Evolutionary conservation across 805 yeast species (phyloP).

Genomic region (Saturnispora kantuleensis): DNA sequence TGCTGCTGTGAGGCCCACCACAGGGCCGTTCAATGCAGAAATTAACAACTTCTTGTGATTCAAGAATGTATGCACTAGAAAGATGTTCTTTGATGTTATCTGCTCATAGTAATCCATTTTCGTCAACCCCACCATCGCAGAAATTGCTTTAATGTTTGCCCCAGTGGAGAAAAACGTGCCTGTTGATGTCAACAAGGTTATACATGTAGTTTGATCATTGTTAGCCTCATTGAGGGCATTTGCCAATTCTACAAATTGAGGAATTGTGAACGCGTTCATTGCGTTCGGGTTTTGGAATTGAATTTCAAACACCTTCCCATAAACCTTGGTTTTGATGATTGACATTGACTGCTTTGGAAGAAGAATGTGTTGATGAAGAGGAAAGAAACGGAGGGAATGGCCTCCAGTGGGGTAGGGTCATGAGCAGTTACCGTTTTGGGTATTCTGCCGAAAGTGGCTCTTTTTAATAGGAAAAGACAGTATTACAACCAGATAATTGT

Average conservation of each 20-base stretch:
- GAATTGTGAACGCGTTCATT: conserved; percentile 58
- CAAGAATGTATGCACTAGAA: conserved; percentile 55
- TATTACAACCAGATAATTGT: too few relatives aligned
- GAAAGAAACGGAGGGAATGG: conserved; percentile 1
- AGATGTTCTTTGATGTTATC: conserved; percentile 53
- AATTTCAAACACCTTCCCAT: conserved; percentile 35
- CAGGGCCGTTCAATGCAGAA: conserved; percentile 80
- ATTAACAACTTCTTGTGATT: conserved; percentile 64
- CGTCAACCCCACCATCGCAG: conserved; percentile 19
- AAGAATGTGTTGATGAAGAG: neutral
- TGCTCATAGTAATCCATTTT: conserved; percentile 21
- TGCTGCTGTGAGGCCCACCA: conserved; percentile 68
- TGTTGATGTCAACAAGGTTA: conserved; percentile 58
- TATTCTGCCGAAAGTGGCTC: neutral
- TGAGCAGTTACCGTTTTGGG: neutral
- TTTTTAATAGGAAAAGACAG: too few relatives aligned
- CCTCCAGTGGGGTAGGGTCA: neutral
- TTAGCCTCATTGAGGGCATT: conserved; percentile 53
- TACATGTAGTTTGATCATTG: conserved; percentile 45
- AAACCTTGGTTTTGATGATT: conserved; percentile 9
- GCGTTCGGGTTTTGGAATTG: conserved; percentile 52
- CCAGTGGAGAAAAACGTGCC: conserved; percentile 82
- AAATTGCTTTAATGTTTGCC: conserved; percentile 49
- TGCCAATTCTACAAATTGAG: conserved; percentile 54
- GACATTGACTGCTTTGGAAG: neutral